Conservation (phyloP, 2,329 filamentous ascomycete genomes). For the Aspergillus hortae region DNA sequence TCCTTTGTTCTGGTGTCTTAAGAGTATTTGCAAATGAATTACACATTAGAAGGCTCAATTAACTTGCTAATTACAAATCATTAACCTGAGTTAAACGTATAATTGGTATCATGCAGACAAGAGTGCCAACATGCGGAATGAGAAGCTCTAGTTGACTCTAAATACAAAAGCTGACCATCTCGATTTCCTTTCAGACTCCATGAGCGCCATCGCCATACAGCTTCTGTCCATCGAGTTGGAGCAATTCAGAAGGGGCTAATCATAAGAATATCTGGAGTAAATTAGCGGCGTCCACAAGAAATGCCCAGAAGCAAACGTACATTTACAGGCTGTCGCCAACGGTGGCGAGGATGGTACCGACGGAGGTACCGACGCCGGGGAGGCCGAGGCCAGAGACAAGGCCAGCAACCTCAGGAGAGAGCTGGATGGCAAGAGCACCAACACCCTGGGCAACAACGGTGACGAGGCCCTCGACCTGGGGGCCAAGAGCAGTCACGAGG, state of each 20-base stretch:
- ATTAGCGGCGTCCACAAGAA: neutral
- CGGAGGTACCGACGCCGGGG: constrained; percentile 20
- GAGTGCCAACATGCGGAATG: neutral
- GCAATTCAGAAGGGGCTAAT: neutral
- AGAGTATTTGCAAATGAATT: too few relatives aligned
- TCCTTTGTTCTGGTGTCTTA: too few relatives aligned
- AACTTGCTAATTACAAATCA: too few relatives aligned
- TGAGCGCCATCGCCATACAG: neutral
- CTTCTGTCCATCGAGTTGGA: neutral
- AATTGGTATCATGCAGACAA: constrained; percentile 1
- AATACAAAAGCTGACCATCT: neutral
- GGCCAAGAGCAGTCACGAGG: constrained; percentile 23
- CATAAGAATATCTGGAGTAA: neutral
- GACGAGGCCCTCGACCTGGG: constrained; percentile 17
- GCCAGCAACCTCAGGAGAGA: constrained; percentile 18
- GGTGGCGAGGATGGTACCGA: constrained; percentile 24
- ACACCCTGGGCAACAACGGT: constrained; percentile 19
- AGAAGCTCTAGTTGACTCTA: neutral
- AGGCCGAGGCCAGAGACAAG: constrained; percentile 23
- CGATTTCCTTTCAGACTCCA: neutral
- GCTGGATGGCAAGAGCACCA: constrained; percentile 18
- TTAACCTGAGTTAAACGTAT: neutral
- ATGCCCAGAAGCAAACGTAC: constrained; percentile 6
- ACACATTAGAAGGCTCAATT: too few relatives aligned
- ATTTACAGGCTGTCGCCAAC: constrained; percentile 7